A percentile compares a stretch with the other conserved stretches of the same genome.
These are phyloP conservation scores for Lentinus polychrous DNA, from an alignment of 1,284 basidiomycete genomes.

Conservation along the genomic window DNA sequence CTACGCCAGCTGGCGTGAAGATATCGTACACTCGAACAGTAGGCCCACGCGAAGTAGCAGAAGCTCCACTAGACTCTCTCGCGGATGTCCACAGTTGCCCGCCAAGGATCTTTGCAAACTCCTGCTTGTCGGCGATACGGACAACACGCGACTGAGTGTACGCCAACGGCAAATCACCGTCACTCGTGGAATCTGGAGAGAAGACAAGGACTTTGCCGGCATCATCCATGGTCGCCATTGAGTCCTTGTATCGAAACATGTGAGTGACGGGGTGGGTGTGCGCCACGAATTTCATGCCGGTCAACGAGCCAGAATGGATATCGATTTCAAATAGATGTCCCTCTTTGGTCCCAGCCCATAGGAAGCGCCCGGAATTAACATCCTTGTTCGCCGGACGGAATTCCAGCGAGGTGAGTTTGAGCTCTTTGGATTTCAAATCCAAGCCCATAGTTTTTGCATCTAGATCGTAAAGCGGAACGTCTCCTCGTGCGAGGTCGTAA, in stretches of 20 bases:
- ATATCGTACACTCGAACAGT: conserved; percentile 78
- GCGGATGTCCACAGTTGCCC: conserved; percentile 77
- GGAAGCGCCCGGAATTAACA: conserved; percentile 35
- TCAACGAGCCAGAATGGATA: conserved; percentile 49
- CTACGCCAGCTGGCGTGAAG: conserved; percentile 38
- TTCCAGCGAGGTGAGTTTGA: conserved; percentile 69
- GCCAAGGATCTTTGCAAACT: conserved; percentile 68
- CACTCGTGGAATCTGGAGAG: conserved; percentile 34
- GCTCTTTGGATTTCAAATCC: conserved; percentile 51
- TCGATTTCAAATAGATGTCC: conserved; percentile 83
- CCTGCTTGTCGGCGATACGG: conserved; percentile 75
- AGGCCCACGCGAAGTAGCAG: conserved; percentile 48
- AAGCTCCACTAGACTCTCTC: conserved; percentile 37
- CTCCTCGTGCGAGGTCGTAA: conserved; percentile 47
- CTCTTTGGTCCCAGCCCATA: conserved; percentile 89
- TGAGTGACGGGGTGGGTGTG: conserved; percentile 65
- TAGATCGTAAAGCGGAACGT: conserved; percentile 42
- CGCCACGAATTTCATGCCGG: conserved; percentile 48
- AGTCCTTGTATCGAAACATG: conserved; percentile 63
- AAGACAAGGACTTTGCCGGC: conserved; percentile 77
- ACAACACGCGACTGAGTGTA: conserved; percentile 53
- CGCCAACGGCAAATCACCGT: conserved; percentile 29
- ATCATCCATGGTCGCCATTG: conserved; percentile 80
- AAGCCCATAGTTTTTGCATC: conserved; percentile 57
- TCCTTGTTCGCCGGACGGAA: conserved; percentile 48